A percentile compares a stretch with the other conserved stretches of the same genome.
Conservation (phyloP, 495 filamentous ascomycete genomes). For the Schizothecium vesticola region DNA sequence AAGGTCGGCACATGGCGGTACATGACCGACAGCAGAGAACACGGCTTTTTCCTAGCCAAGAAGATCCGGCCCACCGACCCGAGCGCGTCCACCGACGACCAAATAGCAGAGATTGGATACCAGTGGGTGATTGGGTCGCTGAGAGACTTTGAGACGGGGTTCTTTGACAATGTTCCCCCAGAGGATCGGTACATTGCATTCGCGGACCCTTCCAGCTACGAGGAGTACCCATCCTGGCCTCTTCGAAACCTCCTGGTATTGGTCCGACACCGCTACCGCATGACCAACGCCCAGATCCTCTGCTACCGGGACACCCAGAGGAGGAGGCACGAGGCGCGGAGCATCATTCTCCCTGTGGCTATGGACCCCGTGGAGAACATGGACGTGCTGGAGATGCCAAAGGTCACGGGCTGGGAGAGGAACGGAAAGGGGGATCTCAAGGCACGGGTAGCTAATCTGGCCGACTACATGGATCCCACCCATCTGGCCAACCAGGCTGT, state of each 20-base stretch:
- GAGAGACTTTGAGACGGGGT: slow-evolving; percentile 74
- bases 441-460: slow-evolving; percentile 70
- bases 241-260: slow-evolving; percentile 83
- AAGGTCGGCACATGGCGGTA: slow-evolving; percentile 82
- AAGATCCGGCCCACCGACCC: slow-evolving; percentile 45
- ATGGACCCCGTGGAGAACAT: slow-evolving; percentile 44
- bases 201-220: slow-evolving; percentile 86
- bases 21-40: slow-evolving; percentile 68
- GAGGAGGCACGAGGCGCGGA: slow-evolving; percentile 69
- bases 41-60: slow-evolving; percentile 92
- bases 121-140: slow-evolving; percentile 72
- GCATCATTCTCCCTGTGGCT: slow-evolving; percentile 66
- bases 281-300: slow-evolving; percentile 75
- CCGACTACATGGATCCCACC: slow-evolving; percentile 84
- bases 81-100: slow-evolving; percentile 26
- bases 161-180: slow-evolving; percentile 65
- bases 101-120: slow-evolving; percentile 48
- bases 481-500: slow-evolving; percentile 91
- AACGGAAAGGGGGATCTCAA: slow-evolving; percentile 67
- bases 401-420: slow-evolving; percentile 92
- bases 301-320: slow-evolving; percentile 81
- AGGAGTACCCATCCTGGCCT: slow-evolving; percentile 83
- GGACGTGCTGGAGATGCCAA: slow-evolving; percentile 57
- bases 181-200: slow-evolving; percentile 79
- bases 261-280: slow-evolving; percentile 72